Percentiles rank a stretch among this genome's conserved stretches.
Evolutionary conservation across 768 basidiomycete genomes (phyloP).

Genomic region (Xerocomus potaroensis): DNA sequence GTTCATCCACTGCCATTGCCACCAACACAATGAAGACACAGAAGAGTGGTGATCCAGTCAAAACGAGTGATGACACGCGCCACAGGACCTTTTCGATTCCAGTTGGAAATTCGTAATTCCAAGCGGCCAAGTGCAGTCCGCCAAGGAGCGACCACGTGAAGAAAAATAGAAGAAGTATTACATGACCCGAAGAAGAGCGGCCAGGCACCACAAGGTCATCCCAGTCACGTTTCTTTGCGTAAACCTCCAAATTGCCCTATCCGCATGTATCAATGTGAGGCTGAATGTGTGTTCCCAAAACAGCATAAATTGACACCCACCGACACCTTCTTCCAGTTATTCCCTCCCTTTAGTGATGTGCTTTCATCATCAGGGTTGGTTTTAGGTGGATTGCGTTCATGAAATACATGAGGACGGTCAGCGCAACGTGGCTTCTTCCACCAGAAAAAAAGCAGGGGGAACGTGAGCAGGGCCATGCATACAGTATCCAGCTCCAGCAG

Average conservation of each 20-base stretch:
- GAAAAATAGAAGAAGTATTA: neutral
- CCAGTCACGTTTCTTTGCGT: neutral
- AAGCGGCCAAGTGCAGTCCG: neutral
- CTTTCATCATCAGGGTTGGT: neutral
- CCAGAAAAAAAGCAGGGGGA: neutral
- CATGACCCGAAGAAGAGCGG: neutral
- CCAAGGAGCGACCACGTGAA: neutral
- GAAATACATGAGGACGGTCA: neutral
- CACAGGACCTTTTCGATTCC: neutral
- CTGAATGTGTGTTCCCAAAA: neutral
- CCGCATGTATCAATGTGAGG: neutral
- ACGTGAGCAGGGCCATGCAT: neutral
- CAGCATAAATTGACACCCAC: neutral
- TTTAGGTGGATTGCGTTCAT: neutral
- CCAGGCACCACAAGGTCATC: neutral
- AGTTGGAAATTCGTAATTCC: slow-evolving; percentile 1
- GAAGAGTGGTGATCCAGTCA: neutral
- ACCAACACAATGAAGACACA: too few relatives aligned
- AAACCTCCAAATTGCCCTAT: neutral
- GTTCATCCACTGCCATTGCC: too few relatives aligned
- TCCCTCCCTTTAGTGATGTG: neutral
- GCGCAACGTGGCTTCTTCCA: neutral
- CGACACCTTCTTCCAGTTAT: neutral
- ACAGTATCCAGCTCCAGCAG: neutral
- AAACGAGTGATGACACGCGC: neutral